These are phyloP conservation scores for Zanthoxylum bungeanum DNA, from an alignment of 345 rosid genomes.

Conservation along the genomic window DNA sequence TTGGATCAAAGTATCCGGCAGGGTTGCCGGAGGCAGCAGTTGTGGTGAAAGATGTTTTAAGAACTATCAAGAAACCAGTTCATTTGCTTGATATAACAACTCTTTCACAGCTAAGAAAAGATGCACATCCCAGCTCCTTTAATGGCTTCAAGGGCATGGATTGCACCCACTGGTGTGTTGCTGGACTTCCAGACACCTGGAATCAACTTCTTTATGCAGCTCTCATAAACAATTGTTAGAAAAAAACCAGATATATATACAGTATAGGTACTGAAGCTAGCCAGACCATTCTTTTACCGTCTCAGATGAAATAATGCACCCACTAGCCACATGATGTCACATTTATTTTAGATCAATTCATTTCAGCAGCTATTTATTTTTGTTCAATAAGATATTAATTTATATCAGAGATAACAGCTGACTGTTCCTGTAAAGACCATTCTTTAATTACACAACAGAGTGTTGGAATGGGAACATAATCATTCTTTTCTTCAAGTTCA, in stretches of 20 bases:
- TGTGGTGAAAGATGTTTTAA: conserved; percentile 39
- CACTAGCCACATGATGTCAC: neutral
- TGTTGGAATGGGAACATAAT: conserved; percentile 21
- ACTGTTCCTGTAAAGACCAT: neutral
- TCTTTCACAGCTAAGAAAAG: conserved; percentile 67
- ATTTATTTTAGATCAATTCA: neutral
- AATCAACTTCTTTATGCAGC: conserved; percentile 48
- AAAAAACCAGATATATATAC: neutral
- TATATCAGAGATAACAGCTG: too few species aligned
- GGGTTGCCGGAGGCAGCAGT: conserved; percentile 38
- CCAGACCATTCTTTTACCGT: neutral
- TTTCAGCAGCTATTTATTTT: neutral
- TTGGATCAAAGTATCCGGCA: conserved; percentile 35
- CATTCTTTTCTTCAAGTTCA: conserved; percentile 12
- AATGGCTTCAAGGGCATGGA: conserved; percentile 58
- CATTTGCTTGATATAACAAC: conserved; percentile 59
- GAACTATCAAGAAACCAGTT: conserved; percentile 40
- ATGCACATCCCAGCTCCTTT: conserved; percentile 54
- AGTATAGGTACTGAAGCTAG: neutral
- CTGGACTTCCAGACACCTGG: conserved; percentile 68
- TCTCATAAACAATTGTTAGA: conserved; percentile 16
- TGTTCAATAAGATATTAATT: neutral
- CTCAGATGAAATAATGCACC: neutral
- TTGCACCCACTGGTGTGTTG: conserved; percentile 77
- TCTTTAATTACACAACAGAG: neutral